Evolutionary conservation across 768 basidiomycete species (phyloP).

Genomic region (Boletus pseudopeckii): DNA sequence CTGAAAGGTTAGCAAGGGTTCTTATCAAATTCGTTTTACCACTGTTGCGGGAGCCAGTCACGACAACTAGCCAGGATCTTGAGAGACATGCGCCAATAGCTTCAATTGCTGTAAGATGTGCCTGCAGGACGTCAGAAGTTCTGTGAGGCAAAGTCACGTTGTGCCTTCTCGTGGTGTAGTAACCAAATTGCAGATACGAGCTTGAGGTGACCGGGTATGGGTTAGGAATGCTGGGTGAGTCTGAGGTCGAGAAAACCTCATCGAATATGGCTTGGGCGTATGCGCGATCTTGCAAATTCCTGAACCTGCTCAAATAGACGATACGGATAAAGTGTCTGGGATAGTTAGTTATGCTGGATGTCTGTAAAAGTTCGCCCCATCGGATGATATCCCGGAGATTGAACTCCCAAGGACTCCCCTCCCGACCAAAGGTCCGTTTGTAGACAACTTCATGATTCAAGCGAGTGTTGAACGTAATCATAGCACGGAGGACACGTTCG

Average conservation of each 20-base stretch:
- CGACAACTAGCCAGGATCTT: slow-evolving; percentile 83
- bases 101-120: slow-evolving; percentile 65
- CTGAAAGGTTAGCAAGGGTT: slow-evolving; percentile 65
- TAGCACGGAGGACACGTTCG: slow-evolving; percentile 51
- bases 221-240: slow-evolving; percentile 39
- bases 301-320: slow-evolving; percentile 85
- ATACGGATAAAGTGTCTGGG: slow-evolving; percentile 64
- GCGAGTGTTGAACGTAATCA: slow-evolving; percentile 79
- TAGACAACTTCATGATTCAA: slow-evolving; percentile 66
- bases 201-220: slow-evolving; percentile 37
- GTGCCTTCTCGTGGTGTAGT: slow-evolving; percentile 41
- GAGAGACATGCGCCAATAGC: slow-evolving; percentile 69
- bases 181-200: slow-evolving; percentile 62
- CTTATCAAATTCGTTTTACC: slow-evolving; percentile 82
- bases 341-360: slow-evolving; percentile 34
- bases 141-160: slow-evolving; percentile 34
- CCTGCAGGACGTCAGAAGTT: slow-evolving; percentile 53
- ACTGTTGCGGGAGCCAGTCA: slow-evolving; percentile 67
- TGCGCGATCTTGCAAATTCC: slow-evolving; percentile 62
- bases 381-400: slow-evolving; percentile 92
- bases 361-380: slow-evolving; percentile 65
- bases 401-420: slow-evolving; percentile 96
- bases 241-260: slow-evolving; percentile 40
- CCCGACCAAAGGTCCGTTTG: slow-evolving; percentile 64
- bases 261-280: slow-evolving; percentile 54